Percentiles rank a stretch among this genome's conserved stretches.
Conservation (phyloP, 805 yeast species). For the Tetrapisispora iriomotensis region DNA sequence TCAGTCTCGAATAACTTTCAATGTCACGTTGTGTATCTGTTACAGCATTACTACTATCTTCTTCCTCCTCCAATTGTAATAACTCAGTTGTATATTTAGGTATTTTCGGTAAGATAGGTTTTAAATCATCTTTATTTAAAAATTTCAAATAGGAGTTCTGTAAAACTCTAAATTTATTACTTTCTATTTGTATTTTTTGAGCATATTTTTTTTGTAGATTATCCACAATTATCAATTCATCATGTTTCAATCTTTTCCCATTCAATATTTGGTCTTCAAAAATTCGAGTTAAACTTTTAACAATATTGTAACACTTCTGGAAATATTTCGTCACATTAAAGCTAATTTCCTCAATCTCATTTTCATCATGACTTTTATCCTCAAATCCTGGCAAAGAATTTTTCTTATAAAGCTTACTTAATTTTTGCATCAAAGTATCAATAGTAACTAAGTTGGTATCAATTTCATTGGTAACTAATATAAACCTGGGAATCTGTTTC, state of each 20-base stretch:
- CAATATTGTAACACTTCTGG: constrained; percentile 66
- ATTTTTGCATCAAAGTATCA: constrained; percentile 43
- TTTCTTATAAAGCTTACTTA: constrained; percentile 66
- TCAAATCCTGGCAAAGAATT: constrained; percentile 80
- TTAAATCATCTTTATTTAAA: constrained; percentile 70
- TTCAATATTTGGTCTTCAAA: constrained; percentile 31
- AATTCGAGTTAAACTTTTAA: constrained; percentile 52
- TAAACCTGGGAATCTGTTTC: constrained; percentile 65
- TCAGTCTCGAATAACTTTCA: constrained; percentile 31
- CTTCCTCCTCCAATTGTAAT: constrained; percentile 27
- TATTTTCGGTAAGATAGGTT: constrained; percentile 29
- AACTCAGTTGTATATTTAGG: constrained; percentile 17
- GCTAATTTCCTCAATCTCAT: constrained; percentile 68
- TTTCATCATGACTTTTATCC: constrained; percentile 69
- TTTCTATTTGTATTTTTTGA: constrained; percentile 65
- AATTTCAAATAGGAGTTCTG: constrained; percentile 85
- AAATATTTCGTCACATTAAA: constrained; percentile 64
- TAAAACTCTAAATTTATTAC: constrained; percentile 70
- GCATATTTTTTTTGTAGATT: constrained; percentile 84
- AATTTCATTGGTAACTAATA: constrained; percentile 62
- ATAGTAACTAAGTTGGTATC: constrained; percentile 52
- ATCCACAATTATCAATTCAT: constrained; percentile 56
- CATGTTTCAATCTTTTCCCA: constrained; percentile 26
- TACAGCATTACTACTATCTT: constrained; percentile 14
- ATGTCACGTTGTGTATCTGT: constrained; percentile 14